Evolutionary conservation across 805 yeast genomes (phyloP), one percentile per base, ranked within the genome.

Genomic region (Suhomyces pyralidae): DNA sequence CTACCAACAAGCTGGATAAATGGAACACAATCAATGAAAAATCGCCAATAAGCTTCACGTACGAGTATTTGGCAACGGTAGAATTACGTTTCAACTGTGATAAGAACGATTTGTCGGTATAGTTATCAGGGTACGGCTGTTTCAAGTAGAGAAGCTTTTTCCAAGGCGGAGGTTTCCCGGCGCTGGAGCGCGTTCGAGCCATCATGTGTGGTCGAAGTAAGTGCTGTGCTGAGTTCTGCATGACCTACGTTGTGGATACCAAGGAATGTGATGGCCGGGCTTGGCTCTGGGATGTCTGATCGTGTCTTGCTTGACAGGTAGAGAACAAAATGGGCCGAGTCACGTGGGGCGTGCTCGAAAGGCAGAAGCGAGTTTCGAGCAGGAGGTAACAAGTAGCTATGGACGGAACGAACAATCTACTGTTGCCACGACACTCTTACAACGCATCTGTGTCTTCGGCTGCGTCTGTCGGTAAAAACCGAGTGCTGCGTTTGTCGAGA

Each of bases 61-160:
- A 86, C 1, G 88, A 78, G 65, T 90, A 86, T 49, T 76, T 76
- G 19, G 81, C 80, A 32, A 90, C 94, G 3, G 92, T 84, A 24
- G 90, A 76, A 69, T 90, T 90, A 40, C 94, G 74, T 58, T 82
- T 82, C 54, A 90, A 76, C 64, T 88, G 96, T 3, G 90, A 83
- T n/a, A 92, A 74, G 64, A 93, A 93, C 2, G 91, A 80, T 2
- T 73, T 70, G 64, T 91, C 96, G 1, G 96, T 93, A 69, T 89
- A 90, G 68, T 92, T 94, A 66, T 93, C 99, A 0, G 96, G 96
- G 63, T 84, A 92, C 12, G 87, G 87, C 65, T 92, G 97, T 52
- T 81, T 79, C 32, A 87, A 80, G 86, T 96, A 94, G 10, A 93
- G 78, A 38, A 91, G 80, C 62, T 94, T 88, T 61, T 86, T 80